These are phyloP conservation scores for Saccharomycopsis microspora DNA, from an alignment of 805 yeast genomes.

Conservation along the genomic window DNA sequence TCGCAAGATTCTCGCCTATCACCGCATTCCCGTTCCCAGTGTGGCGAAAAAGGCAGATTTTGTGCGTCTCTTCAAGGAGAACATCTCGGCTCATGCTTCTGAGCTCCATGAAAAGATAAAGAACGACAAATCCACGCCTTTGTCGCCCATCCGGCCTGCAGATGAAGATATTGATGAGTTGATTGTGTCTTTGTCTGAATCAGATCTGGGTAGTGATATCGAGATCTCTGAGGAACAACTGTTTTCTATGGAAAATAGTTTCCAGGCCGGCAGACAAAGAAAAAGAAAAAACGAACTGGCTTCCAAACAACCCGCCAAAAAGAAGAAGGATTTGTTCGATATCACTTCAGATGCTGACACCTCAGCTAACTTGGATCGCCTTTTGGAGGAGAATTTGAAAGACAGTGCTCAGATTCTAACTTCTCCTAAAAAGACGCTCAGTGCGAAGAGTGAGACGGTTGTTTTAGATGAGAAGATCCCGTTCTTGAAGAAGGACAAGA, in stretches of 20 bases:
- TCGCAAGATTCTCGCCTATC: constrained; percentile 50
- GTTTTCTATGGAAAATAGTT: background rate
- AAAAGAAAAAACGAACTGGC: too few species aligned
- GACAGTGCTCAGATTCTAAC: constrained; percentile 13
- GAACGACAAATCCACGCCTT: background rate
- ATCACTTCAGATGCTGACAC: constrained; percentile 5
- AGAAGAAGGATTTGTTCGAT: constrained; percentile 10
- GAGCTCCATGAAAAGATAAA: constrained; percentile 22
- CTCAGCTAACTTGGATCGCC: constrained; percentile 10
- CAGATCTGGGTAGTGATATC: background rate
- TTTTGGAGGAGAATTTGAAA: constrained; percentile 10
- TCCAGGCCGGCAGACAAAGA: background rate
- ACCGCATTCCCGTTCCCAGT: constrained; percentile 50
- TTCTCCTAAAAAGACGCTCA: constrained; percentile 11
- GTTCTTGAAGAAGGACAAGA: background rate
- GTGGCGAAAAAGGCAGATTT: constrained; percentile 60
- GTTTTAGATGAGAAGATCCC: background rate
- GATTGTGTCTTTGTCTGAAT: background rate
- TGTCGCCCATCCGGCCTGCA: background rate
- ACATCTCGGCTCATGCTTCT: constrained; percentile 39
- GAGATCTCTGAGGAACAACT: background rate
- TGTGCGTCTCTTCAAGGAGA: constrained; percentile 43
- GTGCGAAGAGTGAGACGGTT: background rate
- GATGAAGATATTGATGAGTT: background rate
- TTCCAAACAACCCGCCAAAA: constrained; percentile 2